Percentiles rank a stretch among this genome's conserved stretches.
phyloP scores from a whole-genome alignment of 108 stramenopile genomes.

The Cyclostephanos tholiformis region DNA sequence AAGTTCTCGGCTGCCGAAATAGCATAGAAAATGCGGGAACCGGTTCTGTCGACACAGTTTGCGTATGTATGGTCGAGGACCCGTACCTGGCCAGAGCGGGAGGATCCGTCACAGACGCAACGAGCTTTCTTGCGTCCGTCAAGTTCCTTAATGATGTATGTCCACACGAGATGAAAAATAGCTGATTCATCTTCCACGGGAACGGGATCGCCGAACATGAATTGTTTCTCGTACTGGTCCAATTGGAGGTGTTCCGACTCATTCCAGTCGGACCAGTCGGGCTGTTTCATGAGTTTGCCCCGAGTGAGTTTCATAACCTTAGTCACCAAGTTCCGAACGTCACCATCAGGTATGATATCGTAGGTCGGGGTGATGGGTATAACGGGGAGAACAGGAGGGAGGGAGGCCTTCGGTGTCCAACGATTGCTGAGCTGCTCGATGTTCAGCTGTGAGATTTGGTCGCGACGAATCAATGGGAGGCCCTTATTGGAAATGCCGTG shows the following conservation, averaged over 20 bases:
- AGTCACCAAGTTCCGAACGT: neutral
- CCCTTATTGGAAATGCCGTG: no score
- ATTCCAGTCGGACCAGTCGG: neutral
- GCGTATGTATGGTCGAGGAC: slow-evolving; percentile 1
- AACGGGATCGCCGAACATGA: no score
- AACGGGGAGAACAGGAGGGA: no score
- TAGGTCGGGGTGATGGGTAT: no score
- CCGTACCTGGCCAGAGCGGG: neutral
- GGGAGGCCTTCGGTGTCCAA: no score
- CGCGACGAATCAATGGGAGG: no score
- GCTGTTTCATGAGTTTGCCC: neutral
- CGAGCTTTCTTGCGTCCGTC: slow-evolving; percentile 5
- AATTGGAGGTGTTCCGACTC: no score
- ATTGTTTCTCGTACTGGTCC: no score
- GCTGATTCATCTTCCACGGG: neutral
- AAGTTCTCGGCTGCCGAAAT: neutral
- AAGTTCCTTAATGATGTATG: neutral
- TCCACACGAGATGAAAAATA: neutral
- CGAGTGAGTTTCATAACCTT: no score
- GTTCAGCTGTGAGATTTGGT: no score
- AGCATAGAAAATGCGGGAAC: slow-evolving; percentile 26
- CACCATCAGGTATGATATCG: no score
- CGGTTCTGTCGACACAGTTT: slow-evolving; percentile 22
- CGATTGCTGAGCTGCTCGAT: no score
- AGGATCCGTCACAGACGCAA: neutral